Conservation (phyloP, 257 asterid species). For the Forsythia viridissima region DNA sequence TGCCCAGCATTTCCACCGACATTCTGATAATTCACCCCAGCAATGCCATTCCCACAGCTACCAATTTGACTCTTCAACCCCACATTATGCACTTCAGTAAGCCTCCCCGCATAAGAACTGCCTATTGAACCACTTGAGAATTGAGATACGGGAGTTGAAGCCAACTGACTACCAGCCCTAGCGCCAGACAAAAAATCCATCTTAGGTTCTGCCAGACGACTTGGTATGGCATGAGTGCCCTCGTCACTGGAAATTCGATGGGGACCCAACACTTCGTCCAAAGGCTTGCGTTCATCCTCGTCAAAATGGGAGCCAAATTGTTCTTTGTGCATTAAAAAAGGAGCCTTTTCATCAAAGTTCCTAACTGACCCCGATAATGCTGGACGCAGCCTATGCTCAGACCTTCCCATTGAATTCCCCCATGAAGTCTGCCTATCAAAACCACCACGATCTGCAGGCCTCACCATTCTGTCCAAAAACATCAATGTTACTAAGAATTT, state of each 20-base stretch:
- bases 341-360: constrained; percentile 70
- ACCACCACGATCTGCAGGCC: constrained; percentile 65
- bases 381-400: constrained; percentile 73
- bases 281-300: constrained; percentile 94
- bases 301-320: constrained; percentile 82
- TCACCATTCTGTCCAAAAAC: constrained; percentile 50
- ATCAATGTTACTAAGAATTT: constrained; percentile 8
- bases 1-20: constrained; percentile 50
- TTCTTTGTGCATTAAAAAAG: constrained; percentile 52
- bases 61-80: constrained; percentile 42
- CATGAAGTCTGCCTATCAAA: constrained; percentile 68
- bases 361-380: constrained; percentile 76
- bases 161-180: constrained; percentile 43
- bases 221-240: constrained; percentile 44
- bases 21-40: constrained; percentile 44
- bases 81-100: constrained; percentile 45
- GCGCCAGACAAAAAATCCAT: constrained; percentile 43
- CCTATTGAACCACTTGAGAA: constrained; percentile 40
- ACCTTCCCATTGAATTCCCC: constrained; percentile 69
- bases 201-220: constrained; percentile 45
- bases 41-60: constrained; percentile 38
- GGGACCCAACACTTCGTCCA: constrained; percentile 77
- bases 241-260: constrained; percentile 78
- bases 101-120: constrained; percentile 57
- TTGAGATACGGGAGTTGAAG: constrained; percentile 51